Evolutionary conservation across 768 basidiomycete species (phyloP).

Genomic region (Obba rivulosa): DNA sequence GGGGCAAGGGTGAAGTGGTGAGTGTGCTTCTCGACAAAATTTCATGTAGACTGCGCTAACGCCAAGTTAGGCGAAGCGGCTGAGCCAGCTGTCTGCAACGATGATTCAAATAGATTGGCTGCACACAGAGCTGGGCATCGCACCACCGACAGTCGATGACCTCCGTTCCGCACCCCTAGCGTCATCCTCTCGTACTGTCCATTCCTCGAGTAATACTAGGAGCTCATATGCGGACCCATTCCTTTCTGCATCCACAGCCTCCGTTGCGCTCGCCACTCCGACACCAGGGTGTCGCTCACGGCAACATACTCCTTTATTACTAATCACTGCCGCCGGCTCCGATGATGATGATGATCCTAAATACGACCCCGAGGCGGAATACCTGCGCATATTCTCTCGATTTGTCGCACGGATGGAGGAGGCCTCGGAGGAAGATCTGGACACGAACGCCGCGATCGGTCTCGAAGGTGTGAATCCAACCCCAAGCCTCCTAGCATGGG

Average conservation of each 20-base stretch:
- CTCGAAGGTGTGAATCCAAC: slow-evolving; percentile 80
- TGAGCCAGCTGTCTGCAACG: slow-evolving; percentile 53
- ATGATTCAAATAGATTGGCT: slow-evolving; percentile 81
- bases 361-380: slow-evolving; percentile 35
- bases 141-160: slow-evolving; percentile 52
- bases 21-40: slow-evolving; percentile 24
- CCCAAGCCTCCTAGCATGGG: slow-evolving; percentile 68
- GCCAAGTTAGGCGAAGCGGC: slow-evolving; percentile 52
- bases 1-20: slow-evolving; percentile 84
- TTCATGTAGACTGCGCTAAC: neutral
- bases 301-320: slow-evolving; percentile 34
- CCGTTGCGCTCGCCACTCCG: slow-evolving; percentile 28
- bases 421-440: slow-evolving; percentile 43
- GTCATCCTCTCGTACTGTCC: slow-evolving; percentile 19
- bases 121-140: slow-evolving; percentile 74
- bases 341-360: slow-evolving; percentile 2
- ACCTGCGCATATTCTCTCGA: slow-evolving; percentile 53
- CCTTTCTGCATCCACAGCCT: slow-evolving; percentile 21
- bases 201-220: slow-evolving; percentile 21
- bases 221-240: slow-evolving; percentile 29
- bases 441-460: slow-evolving; percentile 37
- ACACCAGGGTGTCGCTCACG: slow-evolving; percentile 27
- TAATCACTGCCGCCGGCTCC: slow-evolving; percentile 11
- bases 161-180: slow-evolving; percentile 30
- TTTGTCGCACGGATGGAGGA: slow-evolving; percentile 63